A percentile compares a stretch with the other conserved stretches of the same genome.
These are phyloP conservation scores for Amanita pseudoporphyria DNA, from an alignment of 768 basidiomycete species.

Conservation along the genomic window DNA sequence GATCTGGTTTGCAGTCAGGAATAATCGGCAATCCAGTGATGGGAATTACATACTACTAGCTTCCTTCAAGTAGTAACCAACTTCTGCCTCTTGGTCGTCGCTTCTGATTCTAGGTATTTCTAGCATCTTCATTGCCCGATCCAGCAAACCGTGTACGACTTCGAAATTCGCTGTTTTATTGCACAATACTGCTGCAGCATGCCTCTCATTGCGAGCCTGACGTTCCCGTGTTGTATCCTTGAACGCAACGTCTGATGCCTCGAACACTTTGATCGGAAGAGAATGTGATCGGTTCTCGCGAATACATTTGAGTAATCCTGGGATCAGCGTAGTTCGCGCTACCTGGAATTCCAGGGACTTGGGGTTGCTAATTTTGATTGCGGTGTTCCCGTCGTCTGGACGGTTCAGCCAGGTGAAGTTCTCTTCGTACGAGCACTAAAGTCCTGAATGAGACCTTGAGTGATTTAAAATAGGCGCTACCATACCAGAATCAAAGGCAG, in stretches of 20 bases:
- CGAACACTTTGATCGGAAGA: slow-evolving; percentile 89
- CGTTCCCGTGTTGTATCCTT: slow-evolving; percentile 74
- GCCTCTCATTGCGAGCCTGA: slow-evolving; percentile 80
- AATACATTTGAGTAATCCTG: slow-evolving; percentile 92
- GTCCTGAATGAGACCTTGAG: slow-evolving; percentile 3
- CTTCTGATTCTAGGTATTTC: slow-evolving; percentile 75
- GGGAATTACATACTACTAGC: slow-evolving; percentile 53
- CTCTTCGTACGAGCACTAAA: slow-evolving; percentile 95
- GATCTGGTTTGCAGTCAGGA: slow-evolving; percentile 42
- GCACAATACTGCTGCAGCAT: slow-evolving; percentile 90
- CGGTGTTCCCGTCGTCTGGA: slow-evolving; percentile 68
- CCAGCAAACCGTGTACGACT: slow-evolving; percentile 89
- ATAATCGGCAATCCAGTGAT: not conserved
- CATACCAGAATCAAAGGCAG: slow-evolving; percentile 87
- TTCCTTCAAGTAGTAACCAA: slow-evolving; percentile 91
- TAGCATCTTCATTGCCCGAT: slow-evolving; percentile 93
- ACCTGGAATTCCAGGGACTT: slow-evolving; percentile 98
- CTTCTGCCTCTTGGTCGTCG: slow-evolving; percentile 41
- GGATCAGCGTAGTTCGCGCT: slow-evolving; percentile 90
- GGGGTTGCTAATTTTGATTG: slow-evolving; percentile 91
- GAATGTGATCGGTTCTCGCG: slow-evolving; percentile 94
- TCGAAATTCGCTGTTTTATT: slow-evolving; percentile 97
- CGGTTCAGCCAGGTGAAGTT: slow-evolving; percentile 94
- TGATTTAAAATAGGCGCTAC: not conserved
- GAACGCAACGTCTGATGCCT: slow-evolving; percentile 87